Conservation (phyloP, 345 rosid genomes). For the Nasturtium officinale region DNA sequence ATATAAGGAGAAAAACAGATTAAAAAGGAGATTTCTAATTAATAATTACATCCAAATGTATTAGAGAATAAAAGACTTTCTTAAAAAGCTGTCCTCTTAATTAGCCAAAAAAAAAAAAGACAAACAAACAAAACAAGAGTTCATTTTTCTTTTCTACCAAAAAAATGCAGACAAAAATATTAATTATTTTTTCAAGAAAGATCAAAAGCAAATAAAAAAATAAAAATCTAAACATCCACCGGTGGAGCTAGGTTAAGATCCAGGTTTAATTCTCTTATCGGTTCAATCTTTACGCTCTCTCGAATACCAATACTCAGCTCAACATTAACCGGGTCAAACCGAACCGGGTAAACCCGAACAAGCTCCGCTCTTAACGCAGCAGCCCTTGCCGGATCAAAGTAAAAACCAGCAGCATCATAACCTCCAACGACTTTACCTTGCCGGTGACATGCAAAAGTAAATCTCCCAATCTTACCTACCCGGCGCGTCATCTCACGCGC, state of each 20-base stretch:
- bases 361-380: conserved; percentile 44
- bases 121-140: too few relatives aligned
- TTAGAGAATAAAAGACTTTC: too few relatives aligned
- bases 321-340: conserved; percentile 46
- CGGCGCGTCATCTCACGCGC: conserved; percentile 44
- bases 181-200: conserved; percentile 7
- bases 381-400: conserved; percentile 44
- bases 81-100: too few relatives aligned
- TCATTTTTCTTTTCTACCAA: not conserved
- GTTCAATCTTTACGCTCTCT: conserved; percentile 46
- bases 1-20: not conserved
- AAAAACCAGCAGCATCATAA: conserved; percentile 43
- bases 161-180: conserved; percentile 20
- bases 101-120: too few relatives aligned
- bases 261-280: conserved; percentile 45
- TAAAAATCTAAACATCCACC: conserved; percentile 51
- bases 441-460: conserved; percentile 55
- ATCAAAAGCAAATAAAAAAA: not conserved
- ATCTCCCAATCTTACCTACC: conserved; percentile 40
- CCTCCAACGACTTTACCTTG: conserved; percentile 29
- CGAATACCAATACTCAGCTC: conserved; percentile 36
- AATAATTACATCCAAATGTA: conserved; percentile 14
- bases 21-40: not conserved
- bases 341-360: conserved; percentile 50
- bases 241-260: conserved; percentile 82